These are phyloP conservation scores for Cardamine chenopodiifolia DNA, from an alignment of 345 rosid species.

Conservation along the genomic window DNA sequence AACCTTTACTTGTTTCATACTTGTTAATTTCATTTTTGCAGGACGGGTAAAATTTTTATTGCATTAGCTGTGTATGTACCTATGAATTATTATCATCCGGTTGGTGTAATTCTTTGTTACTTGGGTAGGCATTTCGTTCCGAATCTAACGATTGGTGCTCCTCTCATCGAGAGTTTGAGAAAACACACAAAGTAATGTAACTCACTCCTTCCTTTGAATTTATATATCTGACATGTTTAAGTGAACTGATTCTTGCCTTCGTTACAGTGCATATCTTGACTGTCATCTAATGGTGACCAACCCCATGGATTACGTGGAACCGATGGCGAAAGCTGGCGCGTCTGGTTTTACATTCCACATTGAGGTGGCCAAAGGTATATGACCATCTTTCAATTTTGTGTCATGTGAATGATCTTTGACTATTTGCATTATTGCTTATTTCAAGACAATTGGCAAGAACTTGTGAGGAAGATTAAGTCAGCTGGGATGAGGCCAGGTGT, in stretches of 20 bases:
- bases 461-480: conserved; percentile 64
- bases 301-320: conserved; percentile 85
- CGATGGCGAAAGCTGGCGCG: conserved; percentile 82
- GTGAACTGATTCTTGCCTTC: background rate
- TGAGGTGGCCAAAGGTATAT: conserved; percentile 73
- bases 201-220: background rate
- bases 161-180: conserved; percentile 85
- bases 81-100: background rate
- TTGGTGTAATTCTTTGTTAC: conserved; percentile 13
- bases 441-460: conserved; percentile 83
- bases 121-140: conserved; percentile 79
- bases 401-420: conserved; percentile 6
- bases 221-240: background rate
- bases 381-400: background rate
- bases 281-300: conserved; percentile 95
- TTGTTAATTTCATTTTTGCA: conserved; percentile 29
- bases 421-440: background rate
- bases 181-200: conserved; percentile 87
- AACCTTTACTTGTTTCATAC: conserved; percentile 18
- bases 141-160: conserved; percentile 87
- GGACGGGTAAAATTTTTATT: conserved; percentile 34
- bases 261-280: conserved; percentile 79
- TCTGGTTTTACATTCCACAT: conserved; percentile 96
- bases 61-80: background rate
- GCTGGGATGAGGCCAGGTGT: conserved; percentile 93